These are phyloP conservation scores for Termitomyces sp. DNA, from an alignment of 768 basidiomycete species.

Conservation along the genomic window DNA sequence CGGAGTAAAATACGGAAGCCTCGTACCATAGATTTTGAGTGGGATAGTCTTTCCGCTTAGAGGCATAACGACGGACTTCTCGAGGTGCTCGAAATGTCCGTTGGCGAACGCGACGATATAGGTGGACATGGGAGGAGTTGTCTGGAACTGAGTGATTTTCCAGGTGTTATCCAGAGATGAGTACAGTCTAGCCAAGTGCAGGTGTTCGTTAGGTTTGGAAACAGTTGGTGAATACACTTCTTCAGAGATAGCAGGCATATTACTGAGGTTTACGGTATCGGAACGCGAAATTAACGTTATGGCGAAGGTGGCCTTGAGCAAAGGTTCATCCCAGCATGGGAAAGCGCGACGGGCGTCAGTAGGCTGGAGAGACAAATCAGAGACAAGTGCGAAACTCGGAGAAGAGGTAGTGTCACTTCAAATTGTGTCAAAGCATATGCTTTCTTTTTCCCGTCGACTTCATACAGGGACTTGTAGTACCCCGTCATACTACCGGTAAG, in stretches of 20 bases:
- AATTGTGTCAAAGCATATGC: constrained; percentile 86
- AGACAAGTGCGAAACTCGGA: neutral
- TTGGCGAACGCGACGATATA: constrained; percentile 89
- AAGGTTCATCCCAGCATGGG: constrained; percentile 93
- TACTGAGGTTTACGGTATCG: constrained; percentile 74
- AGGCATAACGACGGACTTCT: constrained; percentile 73
- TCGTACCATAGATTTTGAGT: constrained; percentile 74
- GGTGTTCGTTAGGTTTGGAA: constrained; percentile 18
- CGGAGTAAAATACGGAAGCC: neutral
- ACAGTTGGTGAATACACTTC: constrained; percentile 31
- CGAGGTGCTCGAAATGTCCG: constrained; percentile 68
- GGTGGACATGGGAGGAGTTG: constrained; percentile 81
- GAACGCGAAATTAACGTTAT: constrained; percentile 76
- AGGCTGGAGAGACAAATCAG: constrained; percentile 40
- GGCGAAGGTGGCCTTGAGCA: constrained; percentile 77
- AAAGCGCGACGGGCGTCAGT: constrained; percentile 80
- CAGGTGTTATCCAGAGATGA: constrained; percentile 45
- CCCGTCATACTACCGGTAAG: constrained; percentile 75
- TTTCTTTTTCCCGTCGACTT: constrained; percentile 57
- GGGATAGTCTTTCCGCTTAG: constrained; percentile 77
- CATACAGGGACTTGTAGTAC: constrained; percentile 69
- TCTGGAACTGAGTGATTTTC: constrained; percentile 80
- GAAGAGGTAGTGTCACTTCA: constrained; percentile 39
- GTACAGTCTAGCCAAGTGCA: constrained; percentile 35
- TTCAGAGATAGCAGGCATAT: constrained; percentile 78